phyloP scores from a whole-genome alignment of 1,139 yeast species.

The Yamadazyma friedrichii region DNA sequence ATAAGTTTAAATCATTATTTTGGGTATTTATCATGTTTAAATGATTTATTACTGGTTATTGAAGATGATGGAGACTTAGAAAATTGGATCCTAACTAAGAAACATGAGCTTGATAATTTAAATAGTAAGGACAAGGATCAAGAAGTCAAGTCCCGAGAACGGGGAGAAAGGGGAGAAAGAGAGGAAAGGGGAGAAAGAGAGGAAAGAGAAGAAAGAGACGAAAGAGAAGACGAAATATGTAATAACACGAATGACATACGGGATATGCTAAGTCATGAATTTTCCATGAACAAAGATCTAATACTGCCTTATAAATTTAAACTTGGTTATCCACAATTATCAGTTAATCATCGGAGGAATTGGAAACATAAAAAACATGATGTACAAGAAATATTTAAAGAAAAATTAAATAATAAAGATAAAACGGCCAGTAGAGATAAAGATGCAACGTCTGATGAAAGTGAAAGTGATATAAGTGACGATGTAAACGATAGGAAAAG shows the following conservation, averaged over 20 bases:
- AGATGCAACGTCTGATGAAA: neutral
- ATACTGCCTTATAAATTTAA: conserved; percentile 40
- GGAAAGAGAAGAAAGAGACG: neutral
- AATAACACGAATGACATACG: neutral
- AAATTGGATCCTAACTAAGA: conserved; percentile 50
- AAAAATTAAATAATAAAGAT: neutral
- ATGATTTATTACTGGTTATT: conserved; percentile 51
- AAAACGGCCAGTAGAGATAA: neutral
- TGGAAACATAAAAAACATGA: neutral
- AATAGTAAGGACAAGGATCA: neutral
- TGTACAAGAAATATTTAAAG: neutral
- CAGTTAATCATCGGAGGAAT: conserved; percentile 25
- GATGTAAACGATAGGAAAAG: conserved; percentile 9
- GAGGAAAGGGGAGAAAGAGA: neutral
- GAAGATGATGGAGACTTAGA: conserved; percentile 50
- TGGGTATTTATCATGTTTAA: conserved; percentile 58
- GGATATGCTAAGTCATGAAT: conserved; percentile 29
- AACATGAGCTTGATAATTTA: conserved; percentile 42
- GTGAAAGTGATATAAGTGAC: neutral
- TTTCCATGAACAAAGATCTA: conserved; percentile 30
- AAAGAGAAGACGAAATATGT: neutral
- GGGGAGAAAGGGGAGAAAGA: conserved; percentile 4
- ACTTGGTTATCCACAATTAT: conserved; percentile 46
- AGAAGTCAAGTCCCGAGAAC: conserved; percentile 1
- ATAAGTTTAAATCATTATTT: conserved; percentile 41